These are phyloP conservation scores for Cercospora sp. DNA, from an alignment of 2,329 filamentous ascomycete species.

Conservation along the genomic window DNA sequence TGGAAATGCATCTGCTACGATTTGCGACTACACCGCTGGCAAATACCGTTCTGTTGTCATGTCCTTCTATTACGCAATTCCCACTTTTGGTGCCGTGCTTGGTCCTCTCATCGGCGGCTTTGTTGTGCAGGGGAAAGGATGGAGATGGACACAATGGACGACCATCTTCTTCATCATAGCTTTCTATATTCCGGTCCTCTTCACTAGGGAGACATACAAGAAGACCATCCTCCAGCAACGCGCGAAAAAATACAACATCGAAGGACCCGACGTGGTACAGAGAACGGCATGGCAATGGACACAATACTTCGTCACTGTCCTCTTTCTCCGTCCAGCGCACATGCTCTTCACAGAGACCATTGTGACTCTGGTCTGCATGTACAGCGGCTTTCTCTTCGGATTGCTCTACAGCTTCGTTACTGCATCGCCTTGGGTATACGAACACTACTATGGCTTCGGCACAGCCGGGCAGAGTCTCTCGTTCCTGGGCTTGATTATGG, in stretches of 20 bases:
- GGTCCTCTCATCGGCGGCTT: conserved; percentile 45
- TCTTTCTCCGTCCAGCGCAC: conserved; percentile 34
- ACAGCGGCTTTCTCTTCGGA: conserved; percentile 44
- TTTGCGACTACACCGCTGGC: conserved; percentile 37
- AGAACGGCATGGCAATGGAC: conserved; percentile 18
- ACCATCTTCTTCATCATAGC: conserved; percentile 36
- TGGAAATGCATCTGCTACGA: conserved; percentile 36
- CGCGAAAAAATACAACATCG: conserved; percentile 31
- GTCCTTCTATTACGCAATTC: conserved; percentile 33
- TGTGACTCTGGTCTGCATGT: conserved; percentile 44
- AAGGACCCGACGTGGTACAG: conserved; percentile 22
- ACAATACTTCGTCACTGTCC: conserved; percentile 28
- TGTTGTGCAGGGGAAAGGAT: conserved; percentile 35
- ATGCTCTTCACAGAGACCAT: conserved; percentile 47
- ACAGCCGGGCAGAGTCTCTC: conserved; percentile 36
- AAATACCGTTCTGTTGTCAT: conserved; percentile 32
- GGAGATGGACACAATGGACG: conserved; percentile 41
- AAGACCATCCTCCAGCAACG: conserved; percentile 36
- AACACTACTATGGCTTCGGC: conserved; percentile 34
- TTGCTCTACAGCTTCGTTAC: conserved; percentile 46
- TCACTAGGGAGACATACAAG: conserved; percentile 39
- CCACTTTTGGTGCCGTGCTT: conserved; percentile 36
- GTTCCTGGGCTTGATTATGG: conserved; percentile 37
- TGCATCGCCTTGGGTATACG: conserved; percentile 40
- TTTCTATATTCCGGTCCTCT: conserved; percentile 34